A percentile compares a stretch with the other conserved stretches of the same genome.
phyloP scores from a whole-genome alignment of 306 rosid genomes.

The Dryas alaskensis region DNA sequence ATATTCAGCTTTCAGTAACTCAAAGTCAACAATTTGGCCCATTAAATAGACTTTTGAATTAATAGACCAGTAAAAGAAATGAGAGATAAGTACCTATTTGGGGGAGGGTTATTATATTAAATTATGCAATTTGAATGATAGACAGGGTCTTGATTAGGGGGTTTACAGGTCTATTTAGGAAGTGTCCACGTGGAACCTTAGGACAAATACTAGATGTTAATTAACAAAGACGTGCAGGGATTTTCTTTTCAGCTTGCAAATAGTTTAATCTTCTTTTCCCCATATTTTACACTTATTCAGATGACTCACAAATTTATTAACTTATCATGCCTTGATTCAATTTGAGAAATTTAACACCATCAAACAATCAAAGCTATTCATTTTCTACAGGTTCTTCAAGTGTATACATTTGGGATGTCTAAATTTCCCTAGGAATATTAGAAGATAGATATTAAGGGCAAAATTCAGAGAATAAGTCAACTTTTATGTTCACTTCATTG shows the following conservation, averaged over 20 bases:
- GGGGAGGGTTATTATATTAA: background rate
- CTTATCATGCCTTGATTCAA: background rate
- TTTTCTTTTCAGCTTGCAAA: background rate
- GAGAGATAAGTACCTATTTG: background rate
- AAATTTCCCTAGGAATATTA: background rate
- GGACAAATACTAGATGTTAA: background rate
- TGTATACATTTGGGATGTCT: background rate
- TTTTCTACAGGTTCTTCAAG: background rate
- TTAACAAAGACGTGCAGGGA: background rate
- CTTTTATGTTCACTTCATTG: background rate
- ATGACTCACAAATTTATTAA: background rate
- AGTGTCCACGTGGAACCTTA: background rate
- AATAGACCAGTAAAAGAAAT: background rate
- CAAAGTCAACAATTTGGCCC: conserved; percentile 5
- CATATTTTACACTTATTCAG: background rate
- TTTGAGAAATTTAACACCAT: background rate
- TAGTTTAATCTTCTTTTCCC: background rate
- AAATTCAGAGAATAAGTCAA: background rate
- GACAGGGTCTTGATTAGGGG: background rate
- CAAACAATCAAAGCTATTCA: background rate
- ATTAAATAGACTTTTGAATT: background rate
- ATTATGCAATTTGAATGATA: background rate
- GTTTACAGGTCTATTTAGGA: too few species aligned
- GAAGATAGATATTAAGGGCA: background rate
- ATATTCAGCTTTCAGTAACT: background rate